phyloP scores from a whole-genome alignment of 306 rosid species.

The Morella rubra region DNA sequence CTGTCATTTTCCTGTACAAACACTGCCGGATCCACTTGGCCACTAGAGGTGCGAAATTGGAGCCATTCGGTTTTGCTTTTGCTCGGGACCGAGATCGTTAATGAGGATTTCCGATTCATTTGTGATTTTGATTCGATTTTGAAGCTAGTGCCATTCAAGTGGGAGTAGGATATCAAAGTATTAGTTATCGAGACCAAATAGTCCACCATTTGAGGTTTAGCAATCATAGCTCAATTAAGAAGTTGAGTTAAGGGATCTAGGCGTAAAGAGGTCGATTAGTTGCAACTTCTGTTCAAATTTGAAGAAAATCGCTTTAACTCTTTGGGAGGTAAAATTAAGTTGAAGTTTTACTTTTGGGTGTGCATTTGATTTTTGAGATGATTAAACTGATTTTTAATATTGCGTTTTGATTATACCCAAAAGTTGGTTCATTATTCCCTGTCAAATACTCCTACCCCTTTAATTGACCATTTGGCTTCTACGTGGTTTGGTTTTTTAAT shows the following conservation, averaged over 20 bases:
- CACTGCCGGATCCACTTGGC: not conserved
- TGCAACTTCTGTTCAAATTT: slow-evolving; percentile 45
- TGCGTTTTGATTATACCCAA: too few relatives aligned
- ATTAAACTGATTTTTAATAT: too few relatives aligned
- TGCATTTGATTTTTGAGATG: too few relatives aligned
- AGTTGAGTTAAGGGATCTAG: slow-evolving; percentile 11
- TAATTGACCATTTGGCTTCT: too few relatives aligned
- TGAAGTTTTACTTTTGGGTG: not conserved
- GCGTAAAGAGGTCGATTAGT: slow-evolving; percentile 40
- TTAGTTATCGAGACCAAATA: not conserved
- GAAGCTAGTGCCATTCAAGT: slow-evolving; percentile 1
- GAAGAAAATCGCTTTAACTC: slow-evolving; percentile 8
- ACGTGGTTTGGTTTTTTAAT: too few relatives aligned
- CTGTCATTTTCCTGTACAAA: not conserved
- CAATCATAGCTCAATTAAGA: not conserved
- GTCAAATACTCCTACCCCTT: too few relatives aligned
- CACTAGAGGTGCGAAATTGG: slow-evolving; percentile 37
- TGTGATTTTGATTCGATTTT: slow-evolving; percentile 21
- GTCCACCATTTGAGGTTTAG: slow-evolving; percentile 12
- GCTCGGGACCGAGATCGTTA: slow-evolving; percentile 57
- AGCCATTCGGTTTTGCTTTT: slow-evolving; percentile 65
- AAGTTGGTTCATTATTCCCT: too few relatives aligned
- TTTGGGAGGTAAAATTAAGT: slow-evolving; percentile 25
- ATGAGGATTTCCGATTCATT: slow-evolving; percentile 45
- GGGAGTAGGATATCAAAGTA: not conserved